These are phyloP conservation scores for Suhomyces panamericanus DNA, from an alignment of 1,139 yeast genomes.

Conservation along the genomic window DNA sequence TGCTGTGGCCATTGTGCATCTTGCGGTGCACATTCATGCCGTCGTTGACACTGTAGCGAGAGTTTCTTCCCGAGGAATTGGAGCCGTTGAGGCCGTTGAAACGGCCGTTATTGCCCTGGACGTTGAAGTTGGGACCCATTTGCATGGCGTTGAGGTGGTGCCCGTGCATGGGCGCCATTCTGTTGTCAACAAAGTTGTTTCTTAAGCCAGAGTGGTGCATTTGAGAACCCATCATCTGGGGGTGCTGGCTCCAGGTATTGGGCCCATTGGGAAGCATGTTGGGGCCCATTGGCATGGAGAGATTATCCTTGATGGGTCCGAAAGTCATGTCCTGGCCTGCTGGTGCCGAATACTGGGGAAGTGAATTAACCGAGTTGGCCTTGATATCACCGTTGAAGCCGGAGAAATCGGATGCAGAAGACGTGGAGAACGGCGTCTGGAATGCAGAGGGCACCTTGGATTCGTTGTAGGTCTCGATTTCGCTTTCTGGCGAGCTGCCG, in stretches of 20 bases:
- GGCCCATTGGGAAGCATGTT: constrained; percentile 7
- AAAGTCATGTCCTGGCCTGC: constrained; percentile 4
- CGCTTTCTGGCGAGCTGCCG: constrained; percentile 8
- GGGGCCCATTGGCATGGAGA: constrained; percentile 6
- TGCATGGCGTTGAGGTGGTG: constrained; percentile 3
- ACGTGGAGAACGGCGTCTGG: constrained; percentile 4
- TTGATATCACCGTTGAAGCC: constrained; percentile 6
- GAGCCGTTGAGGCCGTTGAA: constrained; percentile 5
- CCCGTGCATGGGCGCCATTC: constrained; percentile 7
- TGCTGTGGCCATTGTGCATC: constrained; percentile 27
- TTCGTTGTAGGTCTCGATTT: constrained; percentile 5
- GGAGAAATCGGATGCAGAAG: background rate
- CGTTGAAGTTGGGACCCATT: constrained; percentile 5
- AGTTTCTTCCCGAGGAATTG: constrained; percentile 12
- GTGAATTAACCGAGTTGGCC: background rate
- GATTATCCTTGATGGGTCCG: constrained; percentile 6
- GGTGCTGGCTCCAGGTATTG: constrained; percentile 13
- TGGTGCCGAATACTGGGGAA: constrained; percentile 1
- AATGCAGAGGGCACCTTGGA: constrained; percentile 3
- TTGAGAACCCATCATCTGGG: constrained; percentile 8
- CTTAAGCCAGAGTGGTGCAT: constrained; percentile 14
- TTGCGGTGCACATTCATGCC: constrained; percentile 44
- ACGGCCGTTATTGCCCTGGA: constrained; percentile 13
- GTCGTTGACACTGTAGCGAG: constrained; percentile 24
- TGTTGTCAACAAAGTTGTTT: constrained; percentile 14